phyloP scores from a whole-genome alignment of 2,329 filamentous ascomycete species.

The Lachnellula subtilissima region DNA sequence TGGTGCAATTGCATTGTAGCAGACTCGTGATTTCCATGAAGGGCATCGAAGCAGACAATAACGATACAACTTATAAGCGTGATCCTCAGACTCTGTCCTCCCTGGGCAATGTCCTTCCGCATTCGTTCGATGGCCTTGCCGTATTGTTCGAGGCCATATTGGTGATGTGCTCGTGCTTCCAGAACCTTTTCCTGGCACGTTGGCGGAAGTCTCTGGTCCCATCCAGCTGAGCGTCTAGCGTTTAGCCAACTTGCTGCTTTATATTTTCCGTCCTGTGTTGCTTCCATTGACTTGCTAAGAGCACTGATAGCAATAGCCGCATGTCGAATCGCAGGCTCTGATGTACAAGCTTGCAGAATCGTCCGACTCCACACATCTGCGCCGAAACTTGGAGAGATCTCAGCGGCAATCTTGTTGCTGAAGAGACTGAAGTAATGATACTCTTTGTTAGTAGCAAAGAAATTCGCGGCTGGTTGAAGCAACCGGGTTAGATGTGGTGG shows the following conservation, averaged over 20 bases:
- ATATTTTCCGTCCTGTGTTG: constrained; percentile 9
- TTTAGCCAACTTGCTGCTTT: not conserved
- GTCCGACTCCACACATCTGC: constrained; percentile 16
- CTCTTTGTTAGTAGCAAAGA: constrained; percentile 17
- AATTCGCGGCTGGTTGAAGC: not conserved
- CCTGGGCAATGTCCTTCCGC: constrained; percentile 8
- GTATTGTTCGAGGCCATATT: constrained; percentile 15
- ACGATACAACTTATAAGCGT: constrained; percentile 18
- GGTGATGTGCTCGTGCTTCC: constrained; percentile 15
- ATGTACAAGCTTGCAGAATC: constrained; percentile 17
- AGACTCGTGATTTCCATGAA: constrained; percentile 17
- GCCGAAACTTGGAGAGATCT: constrained; percentile 17
- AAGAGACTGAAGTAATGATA: constrained; percentile 18
- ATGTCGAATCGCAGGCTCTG: constrained; percentile 13
- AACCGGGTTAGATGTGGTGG: constrained; percentile 9
- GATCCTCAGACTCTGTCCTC: constrained; percentile 13
- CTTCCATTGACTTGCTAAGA: constrained; percentile 17
- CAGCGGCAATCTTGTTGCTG: constrained; percentile 9
- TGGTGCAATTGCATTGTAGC: constrained; percentile 19
- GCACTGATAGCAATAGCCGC: constrained; percentile 22
- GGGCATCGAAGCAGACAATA: constrained; percentile 18
- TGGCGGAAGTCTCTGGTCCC: too few species aligned
- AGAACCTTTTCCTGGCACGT: not conserved
- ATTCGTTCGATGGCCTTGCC: constrained; percentile 18
- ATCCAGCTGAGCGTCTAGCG: not conserved